Evolutionary conservation across 2,329 filamentous ascomycete genomes (phyloP).

Genomic region (Trichoderma sp.): DNA sequence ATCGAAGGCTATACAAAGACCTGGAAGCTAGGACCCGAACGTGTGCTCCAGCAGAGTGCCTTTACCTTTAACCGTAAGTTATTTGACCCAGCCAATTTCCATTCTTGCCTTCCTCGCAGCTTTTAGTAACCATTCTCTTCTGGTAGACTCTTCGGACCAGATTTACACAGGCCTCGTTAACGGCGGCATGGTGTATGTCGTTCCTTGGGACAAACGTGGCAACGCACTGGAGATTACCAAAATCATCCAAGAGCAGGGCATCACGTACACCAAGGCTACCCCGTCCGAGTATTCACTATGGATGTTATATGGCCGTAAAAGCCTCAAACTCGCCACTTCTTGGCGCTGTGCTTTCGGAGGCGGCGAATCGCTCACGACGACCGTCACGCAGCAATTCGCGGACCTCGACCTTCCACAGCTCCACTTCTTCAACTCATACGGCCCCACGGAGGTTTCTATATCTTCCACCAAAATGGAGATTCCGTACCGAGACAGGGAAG

Average conservation of each 20-base stretch:
- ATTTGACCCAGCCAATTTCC: too few species aligned
- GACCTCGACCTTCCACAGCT: slow-evolving; percentile 4
- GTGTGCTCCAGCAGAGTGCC: slow-evolving; percentile 36
- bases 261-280: slow-evolving; percentile 39
- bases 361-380: slow-evolving; percentile 30
- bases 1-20: slow-evolving; percentile 24
- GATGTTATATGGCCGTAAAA: slow-evolving; percentile 26
- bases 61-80: slow-evolving; percentile 35
- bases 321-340: slow-evolving; percentile 17
- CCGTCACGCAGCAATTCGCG: slow-evolving; percentile 17
- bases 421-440: slow-evolving; percentile 28
- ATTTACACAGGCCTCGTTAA: slow-evolving; percentile 33
- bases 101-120: too few species aligned
- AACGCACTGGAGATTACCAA: slow-evolving; percentile 37
- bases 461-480: slow-evolving; percentile 6
- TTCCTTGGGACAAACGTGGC: slow-evolving; percentile 19
- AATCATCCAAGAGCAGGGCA: slow-evolving; percentile 34
- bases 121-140: too few species aligned
- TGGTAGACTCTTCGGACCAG: slow-evolving; percentile 32
- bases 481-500: background rate
- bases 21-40: slow-evolving; percentile 25
- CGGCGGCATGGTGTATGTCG: slow-evolving; percentile 37
- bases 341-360: slow-evolving; percentile 24
- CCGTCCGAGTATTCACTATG: slow-evolving; percentile 41
- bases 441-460: slow-evolving; percentile 29